Evolutionary conservation across 2,329 filamentous ascomycete genomes (phyloP), one percentile per base, ranked within the genome.

Genomic region (Talaromyces pinophilus): DNA sequence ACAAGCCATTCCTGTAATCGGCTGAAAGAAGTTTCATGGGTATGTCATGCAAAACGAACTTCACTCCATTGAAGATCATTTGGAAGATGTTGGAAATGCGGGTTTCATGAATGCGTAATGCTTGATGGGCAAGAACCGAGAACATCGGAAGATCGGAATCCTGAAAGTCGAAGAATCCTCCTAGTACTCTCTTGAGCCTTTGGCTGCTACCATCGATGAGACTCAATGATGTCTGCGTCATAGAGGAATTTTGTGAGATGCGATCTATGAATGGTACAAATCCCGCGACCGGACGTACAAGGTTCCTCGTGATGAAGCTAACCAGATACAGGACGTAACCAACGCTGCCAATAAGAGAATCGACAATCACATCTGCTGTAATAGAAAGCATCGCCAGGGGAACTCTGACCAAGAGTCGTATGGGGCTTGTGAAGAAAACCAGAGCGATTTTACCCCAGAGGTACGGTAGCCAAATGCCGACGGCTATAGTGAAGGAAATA

Each of bases 381-480:
- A 88, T 86, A 52, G 93, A 91, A 10, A 93, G 75, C 48, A 93
- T 83, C 59, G 88, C 87, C 25, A 96, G 81, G 3, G 94, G 88
- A 15, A 92, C 85, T 75, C 87, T 88, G 68, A 90, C 74, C 61
- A 88, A 76, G 35, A 88, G 81, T n/a, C 84, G 82, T 44, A 92
- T 81, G 1, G 94, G 94, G 70, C 93, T 92, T 13, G 91, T 92
- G 28, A 94, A 76, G 60, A 93, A 82, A 75, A 94, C 89, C 52
- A 98, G 84, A 4, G 92, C 88, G 30, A 96, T 82, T 70, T 96
- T 93, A 15, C 95, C 95, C 74, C 93, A 89, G 64, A 97, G 90
- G 79, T 98, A 99, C 0, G 95, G 95, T 62, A 97, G 81, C 81
- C 95, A 97, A 54, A 98, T 88, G 62, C 93, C 94, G 67, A 91